Evolutionary conservation across 441 rosid genomes (phyloP).

Genomic region (Metrosideros polymorpha): DNA sequence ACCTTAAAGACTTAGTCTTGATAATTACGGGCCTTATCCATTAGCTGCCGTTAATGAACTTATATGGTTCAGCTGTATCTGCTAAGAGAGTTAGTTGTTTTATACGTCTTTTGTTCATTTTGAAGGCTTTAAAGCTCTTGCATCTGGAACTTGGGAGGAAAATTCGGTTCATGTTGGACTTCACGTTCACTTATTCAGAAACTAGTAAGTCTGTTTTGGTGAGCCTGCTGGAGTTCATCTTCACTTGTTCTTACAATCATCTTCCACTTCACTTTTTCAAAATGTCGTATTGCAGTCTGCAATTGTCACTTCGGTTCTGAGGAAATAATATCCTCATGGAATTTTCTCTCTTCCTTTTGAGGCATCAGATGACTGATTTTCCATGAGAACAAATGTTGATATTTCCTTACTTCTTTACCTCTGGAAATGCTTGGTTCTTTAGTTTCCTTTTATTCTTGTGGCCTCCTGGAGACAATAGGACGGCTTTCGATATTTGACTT

Average conservation of each 20-base stretch:
- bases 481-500: background rate
- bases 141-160: background rate
- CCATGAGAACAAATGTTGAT: background rate
- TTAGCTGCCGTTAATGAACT: background rate
- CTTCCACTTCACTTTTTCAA: background rate
- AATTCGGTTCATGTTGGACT: background rate
- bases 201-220: background rate
- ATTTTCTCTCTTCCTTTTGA: background rate
- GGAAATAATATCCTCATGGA: background rate
- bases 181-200: background rate
- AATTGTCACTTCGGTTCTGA: background rate
- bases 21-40: background rate
- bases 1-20: background rate
- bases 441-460: background rate
- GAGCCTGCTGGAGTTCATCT: background rate
- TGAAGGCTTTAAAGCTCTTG: background rate
- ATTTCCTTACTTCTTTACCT: background rate
- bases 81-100: background rate
- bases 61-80: background rate
- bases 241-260: background rate
- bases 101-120: background rate
- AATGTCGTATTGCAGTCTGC: background rate
- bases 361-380: background rate
- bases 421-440: background rate
- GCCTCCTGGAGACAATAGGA: background rate